Conservation (phyloP, 345 rosid species). For the Eucalyptus fibrosa region DNA sequence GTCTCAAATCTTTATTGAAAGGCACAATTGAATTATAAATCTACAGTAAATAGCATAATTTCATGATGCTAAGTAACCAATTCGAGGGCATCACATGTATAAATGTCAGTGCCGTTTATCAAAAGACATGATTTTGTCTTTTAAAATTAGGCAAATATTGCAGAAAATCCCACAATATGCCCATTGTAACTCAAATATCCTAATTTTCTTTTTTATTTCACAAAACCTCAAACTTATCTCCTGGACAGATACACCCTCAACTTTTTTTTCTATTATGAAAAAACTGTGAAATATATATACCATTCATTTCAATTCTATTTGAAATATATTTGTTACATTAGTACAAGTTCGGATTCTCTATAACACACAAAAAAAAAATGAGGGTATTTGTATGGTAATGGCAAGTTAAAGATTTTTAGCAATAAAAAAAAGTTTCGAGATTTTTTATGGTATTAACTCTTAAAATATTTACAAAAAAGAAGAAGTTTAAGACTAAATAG, state of each 20-base stretch:
- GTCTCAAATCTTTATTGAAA: background rate
- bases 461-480: too few relatives aligned
- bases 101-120: accelerated
- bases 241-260: accelerated
- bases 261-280: too few relatives aligned
- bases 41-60: background rate
- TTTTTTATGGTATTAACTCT: background rate
- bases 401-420: background rate
- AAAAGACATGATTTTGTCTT: background rate
- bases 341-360: too few relatives aligned
- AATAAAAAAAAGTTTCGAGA: too few relatives aligned
- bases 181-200: background rate
- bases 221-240: too few relatives aligned
- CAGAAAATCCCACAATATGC: background rate
- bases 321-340: too few relatives aligned
- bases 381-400: too few relatives aligned
- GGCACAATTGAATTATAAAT: background rate
- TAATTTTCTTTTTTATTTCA: too few relatives aligned
- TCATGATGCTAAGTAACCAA: background rate
- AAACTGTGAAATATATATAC: too few relatives aligned
- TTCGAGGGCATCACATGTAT: background rate
- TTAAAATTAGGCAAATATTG: background rate
- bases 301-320: background rate
- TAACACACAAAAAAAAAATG: too few relatives aligned
- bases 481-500: background rate